Conservation (phyloP, 2,329 filamentous ascomycete genomes). For the Geosmithia flava region DNA sequence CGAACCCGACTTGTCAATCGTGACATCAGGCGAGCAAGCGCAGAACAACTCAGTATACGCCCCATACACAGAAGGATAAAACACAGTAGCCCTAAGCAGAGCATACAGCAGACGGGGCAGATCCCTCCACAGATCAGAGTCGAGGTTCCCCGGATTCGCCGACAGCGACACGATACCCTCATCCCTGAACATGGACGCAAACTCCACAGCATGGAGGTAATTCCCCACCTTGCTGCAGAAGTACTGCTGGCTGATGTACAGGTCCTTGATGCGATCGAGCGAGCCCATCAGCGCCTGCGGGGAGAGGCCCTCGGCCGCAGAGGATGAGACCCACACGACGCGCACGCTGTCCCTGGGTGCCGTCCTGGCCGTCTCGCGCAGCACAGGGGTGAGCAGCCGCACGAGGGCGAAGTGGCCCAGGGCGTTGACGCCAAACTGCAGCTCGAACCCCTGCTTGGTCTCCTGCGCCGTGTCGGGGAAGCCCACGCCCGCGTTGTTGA, state of each 20-base stretch:
- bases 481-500: conserved; percentile 30
- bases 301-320: conserved; percentile 7
- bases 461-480: conserved; percentile 18
- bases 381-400: conserved; percentile 17
- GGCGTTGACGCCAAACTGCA: conserved; percentile 25
- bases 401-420: conserved; percentile 25
- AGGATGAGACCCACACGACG: conserved; percentile 15
- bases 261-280: conserved; percentile 8
- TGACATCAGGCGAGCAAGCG: conserved; percentile 27
- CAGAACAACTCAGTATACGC: conserved; percentile 37
- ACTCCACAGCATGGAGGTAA: conserved; percentile 10
- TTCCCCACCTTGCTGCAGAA: conserved; percentile 11
- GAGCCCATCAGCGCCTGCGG: conserved; percentile 7
- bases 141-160: conserved; percentile 20
- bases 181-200: conserved; percentile 16
- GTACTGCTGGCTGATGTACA: conserved; percentile 8
- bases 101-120: conserved; percentile 5
- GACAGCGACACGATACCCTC: conserved; percentile 8
- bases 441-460: conserved; percentile 24
- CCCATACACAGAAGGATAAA: conserved; percentile 18
- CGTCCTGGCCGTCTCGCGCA: conserved; percentile 14
- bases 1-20: conserved; percentile 18
- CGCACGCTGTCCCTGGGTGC: conserved; percentile 13
- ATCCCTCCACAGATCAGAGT: conserved; percentile 16
- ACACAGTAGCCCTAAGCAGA: conserved; percentile 3